Evolutionary conservation across 73 alveolate species (phyloP).

Genomic region (Paramecium caudatum): DNA sequence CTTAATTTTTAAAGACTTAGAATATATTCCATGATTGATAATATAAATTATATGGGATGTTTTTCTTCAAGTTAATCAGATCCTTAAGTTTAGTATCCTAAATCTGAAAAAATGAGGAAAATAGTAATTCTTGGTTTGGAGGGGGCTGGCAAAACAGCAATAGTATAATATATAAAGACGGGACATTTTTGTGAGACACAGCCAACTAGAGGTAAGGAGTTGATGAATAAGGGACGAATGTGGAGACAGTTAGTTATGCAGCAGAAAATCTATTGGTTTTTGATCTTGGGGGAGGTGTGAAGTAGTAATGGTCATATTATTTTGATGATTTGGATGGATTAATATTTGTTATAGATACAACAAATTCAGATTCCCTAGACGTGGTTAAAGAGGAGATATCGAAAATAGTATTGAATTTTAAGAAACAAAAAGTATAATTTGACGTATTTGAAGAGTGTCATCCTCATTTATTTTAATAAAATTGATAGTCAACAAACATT

Average conservation of each 20-base stretch:
- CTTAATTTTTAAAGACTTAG: no score
- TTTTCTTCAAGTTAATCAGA: no score
- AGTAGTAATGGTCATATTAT: constrained; percentile 88
- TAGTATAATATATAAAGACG: constrained; percentile 76
- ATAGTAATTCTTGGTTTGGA: no score
- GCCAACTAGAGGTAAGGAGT: constrained; percentile 91
- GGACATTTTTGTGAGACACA: constrained; percentile 78
- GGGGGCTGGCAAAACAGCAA: constrained; percentile 89
- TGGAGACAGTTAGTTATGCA: background rate
- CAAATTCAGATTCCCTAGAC: constrained; percentile 86
- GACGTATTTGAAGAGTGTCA: no score
- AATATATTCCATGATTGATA: no score
- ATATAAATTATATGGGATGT: background rate
- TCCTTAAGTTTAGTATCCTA: no score
- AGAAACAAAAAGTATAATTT: no score
- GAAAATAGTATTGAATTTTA: no score
- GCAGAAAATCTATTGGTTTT: constrained; percentile 81
- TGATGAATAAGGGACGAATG: constrained; percentile 70
- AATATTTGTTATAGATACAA: constrained; percentile 92
- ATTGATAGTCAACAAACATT: no score
- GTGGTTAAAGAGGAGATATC: constrained; percentile 88
- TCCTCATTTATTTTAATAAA: background rate
- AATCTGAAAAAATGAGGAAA: no score
- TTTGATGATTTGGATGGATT: constrained; percentile 88
- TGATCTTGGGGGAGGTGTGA: constrained; percentile 91